A percentile compares a stretch with the other conserved stretches of the same genome.
Evolutionary conservation across 2,329 filamentous ascomycete genomes (phyloP).

Genomic region (Calonectria multiphialidica): DNA sequence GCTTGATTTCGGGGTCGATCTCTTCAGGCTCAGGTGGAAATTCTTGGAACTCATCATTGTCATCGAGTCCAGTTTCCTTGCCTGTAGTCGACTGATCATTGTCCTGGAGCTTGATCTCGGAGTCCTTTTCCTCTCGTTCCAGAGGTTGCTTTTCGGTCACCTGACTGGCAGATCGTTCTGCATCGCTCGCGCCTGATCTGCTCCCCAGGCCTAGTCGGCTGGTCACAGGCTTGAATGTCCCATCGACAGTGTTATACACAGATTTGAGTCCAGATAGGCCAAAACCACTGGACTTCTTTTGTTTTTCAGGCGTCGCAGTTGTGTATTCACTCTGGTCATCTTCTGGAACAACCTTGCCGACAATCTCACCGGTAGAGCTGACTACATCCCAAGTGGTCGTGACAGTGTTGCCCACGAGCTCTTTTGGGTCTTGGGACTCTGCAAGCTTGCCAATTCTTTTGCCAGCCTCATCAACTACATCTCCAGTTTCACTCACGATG

Average conservation of each 20-base stretch:
- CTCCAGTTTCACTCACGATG: constrained; percentile 58
- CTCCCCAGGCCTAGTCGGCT: constrained; percentile 30
- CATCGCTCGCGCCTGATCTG: constrained; percentile 30
- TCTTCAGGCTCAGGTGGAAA: constrained; percentile 27
- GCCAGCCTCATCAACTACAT: constrained; percentile 58
- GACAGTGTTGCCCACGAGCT: constrained; percentile 56
- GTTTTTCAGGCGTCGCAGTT: constrained; percentile 49
- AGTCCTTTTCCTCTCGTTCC: constrained; percentile 22
- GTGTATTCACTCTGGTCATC: constrained; percentile 54
- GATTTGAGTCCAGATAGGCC: constrained; percentile 37
- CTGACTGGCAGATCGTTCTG: constrained; percentile 25
- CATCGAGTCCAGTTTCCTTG: constrained; percentile 7
- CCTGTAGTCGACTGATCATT: constrained; percentile 27
- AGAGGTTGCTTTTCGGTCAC: constrained; percentile 33
- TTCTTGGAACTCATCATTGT: constrained; percentile 25
- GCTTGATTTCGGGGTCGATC: constrained; percentile 16
- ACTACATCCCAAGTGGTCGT: constrained; percentile 51
- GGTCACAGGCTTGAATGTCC: constrained; percentile 43
- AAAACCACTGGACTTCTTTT: constrained; percentile 46
- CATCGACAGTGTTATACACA: constrained; percentile 40
- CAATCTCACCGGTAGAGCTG: constrained; percentile 53
- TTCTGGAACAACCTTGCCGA: constrained; percentile 54
- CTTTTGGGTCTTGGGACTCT: constrained; percentile 53
- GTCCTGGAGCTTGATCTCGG: constrained; percentile 32
- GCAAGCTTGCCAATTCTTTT: constrained; percentile 57